phyloP scores from a whole-genome alignment of 2,329 filamentous ascomycete species.

The Cercospora citrullina region DNA sequence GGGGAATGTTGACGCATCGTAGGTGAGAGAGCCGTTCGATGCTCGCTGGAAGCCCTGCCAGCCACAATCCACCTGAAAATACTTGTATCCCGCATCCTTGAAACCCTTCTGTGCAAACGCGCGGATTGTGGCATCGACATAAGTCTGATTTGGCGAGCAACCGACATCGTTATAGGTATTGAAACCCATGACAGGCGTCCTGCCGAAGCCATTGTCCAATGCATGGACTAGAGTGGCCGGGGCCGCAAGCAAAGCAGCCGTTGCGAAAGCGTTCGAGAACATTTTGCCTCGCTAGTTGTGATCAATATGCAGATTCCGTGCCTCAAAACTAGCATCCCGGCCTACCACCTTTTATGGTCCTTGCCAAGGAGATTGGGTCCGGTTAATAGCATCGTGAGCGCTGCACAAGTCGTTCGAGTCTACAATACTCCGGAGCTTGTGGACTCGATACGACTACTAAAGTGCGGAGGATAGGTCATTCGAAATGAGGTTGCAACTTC shows the following conservation, averaged over 20 bases:
- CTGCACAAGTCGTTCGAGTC: neutral
- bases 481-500: neutral
- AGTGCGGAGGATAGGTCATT: neutral
- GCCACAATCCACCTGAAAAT: constrained; percentile 60
- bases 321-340: neutral
- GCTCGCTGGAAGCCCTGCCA: constrained; percentile 50
- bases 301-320: neutral
- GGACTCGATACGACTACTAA: neutral
- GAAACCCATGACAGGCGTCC: constrained; percentile 33
- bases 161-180: constrained; percentile 33
- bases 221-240: constrained; percentile 15
- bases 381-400: neutral
- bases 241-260: constrained; percentile 6
- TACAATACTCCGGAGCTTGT: neutral
- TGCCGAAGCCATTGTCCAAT: constrained; percentile 34
- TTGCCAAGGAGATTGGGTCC: neutral
- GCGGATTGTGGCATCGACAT: constrained; percentile 25
- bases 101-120: constrained; percentile 25
- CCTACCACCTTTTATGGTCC: neutral
- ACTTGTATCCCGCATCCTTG: constrained; percentile 50
- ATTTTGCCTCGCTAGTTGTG: neutral
- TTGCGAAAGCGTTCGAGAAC: constrained; percentile 6
- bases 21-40: constrained; percentile 50
- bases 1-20: constrained; percentile 54
- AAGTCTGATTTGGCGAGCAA: constrained; percentile 29